phyloP scores from a whole-genome alignment of 257 asterid genomes.

The Primulina eburnea region DNA sequence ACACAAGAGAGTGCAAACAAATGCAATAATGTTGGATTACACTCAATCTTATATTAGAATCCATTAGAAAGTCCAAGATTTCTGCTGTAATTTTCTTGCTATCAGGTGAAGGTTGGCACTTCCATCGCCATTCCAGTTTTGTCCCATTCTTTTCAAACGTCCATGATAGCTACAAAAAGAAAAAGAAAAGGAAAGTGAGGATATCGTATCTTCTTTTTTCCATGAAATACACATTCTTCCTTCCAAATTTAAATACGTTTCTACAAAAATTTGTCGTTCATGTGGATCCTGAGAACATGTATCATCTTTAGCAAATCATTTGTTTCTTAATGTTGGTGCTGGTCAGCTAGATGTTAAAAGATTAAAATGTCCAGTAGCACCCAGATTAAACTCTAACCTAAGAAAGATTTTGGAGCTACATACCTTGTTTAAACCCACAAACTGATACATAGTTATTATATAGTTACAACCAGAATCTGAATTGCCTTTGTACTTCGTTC shows the following conservation, averaged over 20 bases:
- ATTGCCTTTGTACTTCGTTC: not conserved
- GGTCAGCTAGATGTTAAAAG: not conserved
- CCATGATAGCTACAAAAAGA: constrained; percentile 66
- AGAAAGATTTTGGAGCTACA: not conserved
- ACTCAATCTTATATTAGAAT: constrained; percentile 77
- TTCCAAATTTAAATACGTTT: not conserved
- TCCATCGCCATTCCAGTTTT: constrained; percentile 98
- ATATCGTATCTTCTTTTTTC: not conserved
- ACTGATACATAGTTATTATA: not conserved
- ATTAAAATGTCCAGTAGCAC: too few relatives aligned
- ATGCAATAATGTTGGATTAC: constrained; percentile 43
- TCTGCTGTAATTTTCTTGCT: constrained; percentile 63
- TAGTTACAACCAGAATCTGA: not conserved
- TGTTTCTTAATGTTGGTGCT: not conserved
- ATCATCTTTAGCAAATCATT: constrained; percentile 1
- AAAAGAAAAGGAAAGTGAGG: not conserved
- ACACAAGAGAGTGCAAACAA: not conserved
- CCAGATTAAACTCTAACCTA: too few relatives aligned
- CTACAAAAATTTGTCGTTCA: not conserved
- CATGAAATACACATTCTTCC: not conserved
- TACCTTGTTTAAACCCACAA: not conserved
- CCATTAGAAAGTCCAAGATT: constrained; percentile 89
- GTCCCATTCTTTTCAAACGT: constrained; percentile 88
- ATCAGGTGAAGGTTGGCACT: constrained; percentile 60
- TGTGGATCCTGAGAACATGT: not conserved